These are phyloP conservation scores for Cryptococcus wingfieldii DNA, from an alignment of 1,284 basidiomycete genomes.

Conservation along the genomic window DNA sequence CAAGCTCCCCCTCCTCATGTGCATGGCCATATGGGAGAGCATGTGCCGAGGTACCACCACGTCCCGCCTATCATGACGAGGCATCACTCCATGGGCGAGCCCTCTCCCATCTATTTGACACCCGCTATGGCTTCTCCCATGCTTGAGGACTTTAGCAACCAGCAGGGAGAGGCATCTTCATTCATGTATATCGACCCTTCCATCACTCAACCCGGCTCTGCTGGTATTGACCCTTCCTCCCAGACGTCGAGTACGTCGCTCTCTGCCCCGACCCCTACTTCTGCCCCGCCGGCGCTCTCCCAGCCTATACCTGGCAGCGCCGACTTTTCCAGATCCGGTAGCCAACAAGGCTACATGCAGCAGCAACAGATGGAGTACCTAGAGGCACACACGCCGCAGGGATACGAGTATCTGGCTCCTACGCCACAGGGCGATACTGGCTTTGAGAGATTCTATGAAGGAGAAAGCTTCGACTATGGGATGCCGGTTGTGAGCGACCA, in stretches of 20 bases:
- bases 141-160: not conserved
- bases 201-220: constrained; percentile 6
- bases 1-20: not conserved
- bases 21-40: not conserved
- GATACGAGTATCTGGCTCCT: constrained; percentile 4
- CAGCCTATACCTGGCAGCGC: constrained; percentile 9
- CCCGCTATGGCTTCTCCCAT: not conserved
- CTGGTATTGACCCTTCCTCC: constrained; percentile 12
- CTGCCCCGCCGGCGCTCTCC: constrained; percentile 6
- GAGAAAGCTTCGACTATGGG: not conserved
- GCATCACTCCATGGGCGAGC: not conserved
- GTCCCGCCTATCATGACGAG: not conserved
- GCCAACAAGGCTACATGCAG: constrained; percentile 26
- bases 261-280: constrained; percentile 13
- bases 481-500: not conserved
- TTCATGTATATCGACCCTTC: not conserved
- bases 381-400: constrained; percentile 9
- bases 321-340: not conserved
- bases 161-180: not conserved
- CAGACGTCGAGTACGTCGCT: constrained; percentile 18
- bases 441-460: not conserved
- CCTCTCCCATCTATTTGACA: not conserved
- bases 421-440: not conserved
- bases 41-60: not conserved
- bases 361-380: constrained; percentile 37